Evolutionary conservation across 2,329 filamentous ascomycete genomes (phyloP).

Genomic region (Dissoconium aciculare): DNA sequence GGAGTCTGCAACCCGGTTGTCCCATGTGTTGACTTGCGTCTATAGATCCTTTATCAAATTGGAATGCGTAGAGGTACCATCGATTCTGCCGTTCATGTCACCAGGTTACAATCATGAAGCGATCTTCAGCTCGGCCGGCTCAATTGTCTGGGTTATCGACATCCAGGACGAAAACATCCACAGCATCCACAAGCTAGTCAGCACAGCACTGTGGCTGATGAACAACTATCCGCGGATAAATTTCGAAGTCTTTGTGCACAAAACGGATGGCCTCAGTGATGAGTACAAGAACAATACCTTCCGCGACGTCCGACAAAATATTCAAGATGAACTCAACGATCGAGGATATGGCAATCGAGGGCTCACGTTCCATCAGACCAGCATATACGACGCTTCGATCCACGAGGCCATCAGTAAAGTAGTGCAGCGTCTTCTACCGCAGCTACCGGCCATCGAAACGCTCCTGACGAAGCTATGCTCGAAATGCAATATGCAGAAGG

Average conservation of each 20-base stretch:
- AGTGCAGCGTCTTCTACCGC: slow-evolving; percentile 91
- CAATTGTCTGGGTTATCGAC: slow-evolving; percentile 96
- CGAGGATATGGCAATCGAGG: slow-evolving; percentile 85
- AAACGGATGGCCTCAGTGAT: slow-evolving; percentile 92
- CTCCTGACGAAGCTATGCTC: slow-evolving; percentile 88
- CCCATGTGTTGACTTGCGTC: not conserved
- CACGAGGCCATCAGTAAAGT: slow-evolving; percentile 98
- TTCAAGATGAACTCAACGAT: slow-evolving; percentile 90
- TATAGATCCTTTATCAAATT: slow-evolving; percentile 95
- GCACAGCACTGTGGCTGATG: slow-evolving; percentile 78
- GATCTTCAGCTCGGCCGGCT: slow-evolving; percentile 87
- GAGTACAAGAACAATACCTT: slow-evolving; percentile 95
- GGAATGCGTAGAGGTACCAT: slow-evolving; percentile 94
- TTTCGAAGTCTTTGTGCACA: slow-evolving; percentile 97
- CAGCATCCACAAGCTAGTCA: slow-evolving; percentile 71
- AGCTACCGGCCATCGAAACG: slow-evolving; percentile 80
- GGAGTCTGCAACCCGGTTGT: not conserved
- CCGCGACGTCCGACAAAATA: slow-evolving; percentile 88
- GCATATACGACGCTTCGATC: slow-evolving; percentile 96
- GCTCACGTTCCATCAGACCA: slow-evolving; percentile 89
- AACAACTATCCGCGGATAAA: slow-evolving; percentile 85
- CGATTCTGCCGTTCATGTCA: slow-evolving; percentile 85
- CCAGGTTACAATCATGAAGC: slow-evolving; percentile 79
- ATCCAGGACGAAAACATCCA: slow-evolving; percentile 96
- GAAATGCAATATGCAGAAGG: slow-evolving; percentile 91